Base-by-base conservation (phyloP, 345 rosid species). In the Melastoma malabathricum region DNA sequence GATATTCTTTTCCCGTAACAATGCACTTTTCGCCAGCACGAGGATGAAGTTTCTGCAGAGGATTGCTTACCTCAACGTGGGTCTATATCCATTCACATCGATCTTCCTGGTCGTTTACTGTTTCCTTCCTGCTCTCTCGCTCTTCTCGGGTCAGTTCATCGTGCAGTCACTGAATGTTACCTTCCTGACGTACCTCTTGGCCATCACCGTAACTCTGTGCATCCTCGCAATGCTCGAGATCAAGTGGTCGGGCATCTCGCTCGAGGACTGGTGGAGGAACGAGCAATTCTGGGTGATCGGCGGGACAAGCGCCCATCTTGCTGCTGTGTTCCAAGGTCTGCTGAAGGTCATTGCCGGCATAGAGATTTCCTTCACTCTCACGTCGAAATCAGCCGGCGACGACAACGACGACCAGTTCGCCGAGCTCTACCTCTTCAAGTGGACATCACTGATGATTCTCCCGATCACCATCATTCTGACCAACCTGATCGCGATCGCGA, bases 361-460 rank as follows among this genome's bases (percentile, higher is more conserved):
- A 6, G 56, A 66, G 29, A 66, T 56, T 18, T 56, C 70, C 7
- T 56, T 66, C 51, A 51, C 59, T 18, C n/a, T 56, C 55, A 56
- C 70, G 14, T 66, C 70, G 5, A 61, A 66, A 53, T 58, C 59
- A 17, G 57, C 51, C 0, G 51, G 55, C 16, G 64, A 54, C 34
- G 57, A 63, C 10, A 16, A 53, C 14, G 64, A 62, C 17, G 61
- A 61, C 1, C 55, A 65, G 59, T 62, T 50, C 13, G 59, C 70
- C 1, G 67, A 61, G 25, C 63, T 65, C 46, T 54, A 65, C 47
- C 19, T 64, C 25, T 50, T 64, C 46, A 70, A 70, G 31, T 64
- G 75, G 68, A 58, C 68, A 6, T 71, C 65, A 2, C 51, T 59
- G 45, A 71, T 66, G 75, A 59, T 70, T 31, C 59, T 61, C 18